These are phyloP conservation scores for Beauveria sp. DNA, from an alignment of 2,329 filamentous ascomycete species.

Conservation along the genomic window DNA sequence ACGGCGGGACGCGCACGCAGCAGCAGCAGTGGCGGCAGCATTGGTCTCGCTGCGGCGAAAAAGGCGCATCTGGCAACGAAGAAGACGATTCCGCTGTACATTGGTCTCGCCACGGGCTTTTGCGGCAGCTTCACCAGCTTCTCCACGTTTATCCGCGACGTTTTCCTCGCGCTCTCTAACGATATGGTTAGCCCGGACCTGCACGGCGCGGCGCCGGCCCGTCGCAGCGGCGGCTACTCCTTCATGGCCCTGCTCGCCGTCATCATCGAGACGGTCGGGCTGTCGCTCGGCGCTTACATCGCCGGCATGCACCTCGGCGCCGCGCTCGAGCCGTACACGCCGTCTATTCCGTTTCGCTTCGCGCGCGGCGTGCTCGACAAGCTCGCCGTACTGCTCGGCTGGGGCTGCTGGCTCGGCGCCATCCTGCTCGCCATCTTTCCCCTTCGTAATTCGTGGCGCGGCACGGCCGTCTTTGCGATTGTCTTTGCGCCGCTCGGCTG, in stretches of 20 bases:
- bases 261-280: conserved; percentile 60
- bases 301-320: conserved; percentile 70
- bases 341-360: conserved; percentile 50
- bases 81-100: conserved; percentile 82
- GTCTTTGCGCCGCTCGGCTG: conserved; percentile 80
- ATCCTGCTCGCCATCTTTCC: conserved; percentile 65
- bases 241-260: conserved; percentile 76
- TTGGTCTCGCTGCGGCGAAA: conserved; percentile 37
- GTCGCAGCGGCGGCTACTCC: conserved; percentile 66
- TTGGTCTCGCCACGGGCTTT: conserved; percentile 79
- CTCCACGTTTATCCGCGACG: conserved; percentile 74
- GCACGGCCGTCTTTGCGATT: conserved; percentile 64
- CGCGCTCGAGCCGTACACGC: conserved; percentile 48
- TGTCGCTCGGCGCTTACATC: conserved; percentile 62
- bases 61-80: conserved; percentile 59
- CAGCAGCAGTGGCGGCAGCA: too few relatives aligned
- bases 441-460: conserved; percentile 68
- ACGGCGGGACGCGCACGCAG: not conserved
- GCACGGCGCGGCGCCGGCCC: conserved; percentile 27
- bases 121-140: conserved; percentile 89
- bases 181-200: conserved; percentile 42
- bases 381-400: conserved; percentile 54
- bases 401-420: conserved; percentile 71
- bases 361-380: conserved; percentile 58
- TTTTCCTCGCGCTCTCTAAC: conserved; percentile 73